Evolutionary conservation across 73 alveolate species (phyloP).

Genomic region (Symbiodinium pilosum): DNA sequence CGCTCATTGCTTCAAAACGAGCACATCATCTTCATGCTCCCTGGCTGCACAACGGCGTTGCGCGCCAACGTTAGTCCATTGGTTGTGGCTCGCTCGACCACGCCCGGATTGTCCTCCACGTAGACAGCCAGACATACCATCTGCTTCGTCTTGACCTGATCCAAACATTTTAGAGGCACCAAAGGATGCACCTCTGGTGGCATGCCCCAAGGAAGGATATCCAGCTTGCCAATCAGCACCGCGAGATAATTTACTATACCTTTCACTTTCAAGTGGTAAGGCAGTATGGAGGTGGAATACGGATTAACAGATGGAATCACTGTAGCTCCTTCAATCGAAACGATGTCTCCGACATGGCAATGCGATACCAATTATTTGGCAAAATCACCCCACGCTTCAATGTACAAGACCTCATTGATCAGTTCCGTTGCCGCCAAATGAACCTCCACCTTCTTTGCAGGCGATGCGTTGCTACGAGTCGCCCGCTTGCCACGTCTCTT

Average conservation of each 20-base stretch:
- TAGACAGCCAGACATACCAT: background rate
- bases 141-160: background rate
- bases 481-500: background rate
- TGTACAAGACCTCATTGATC: background rate
- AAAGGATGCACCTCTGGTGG: too few relatives aligned
- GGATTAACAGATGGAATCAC: background rate
- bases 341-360: background rate
- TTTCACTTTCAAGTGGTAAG: background rate
- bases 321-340: background rate
- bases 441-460: background rate
- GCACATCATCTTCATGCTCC: background rate
- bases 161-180: background rate
- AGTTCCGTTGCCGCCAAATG: background rate
- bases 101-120: background rate
- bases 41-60: background rate
- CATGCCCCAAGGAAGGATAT: background rate
- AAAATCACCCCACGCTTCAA: background rate
- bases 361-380: background rate
- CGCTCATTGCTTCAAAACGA: background rate
- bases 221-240: background rate
- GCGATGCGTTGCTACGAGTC: background rate
- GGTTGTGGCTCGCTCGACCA: background rate
- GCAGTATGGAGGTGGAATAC: background rate
- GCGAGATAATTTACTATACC: background rate
- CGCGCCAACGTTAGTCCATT: background rate